phyloP scores from a whole-genome alignment of 1,284 basidiomycete species.

The Sporisorium scitamineum region DNA sequence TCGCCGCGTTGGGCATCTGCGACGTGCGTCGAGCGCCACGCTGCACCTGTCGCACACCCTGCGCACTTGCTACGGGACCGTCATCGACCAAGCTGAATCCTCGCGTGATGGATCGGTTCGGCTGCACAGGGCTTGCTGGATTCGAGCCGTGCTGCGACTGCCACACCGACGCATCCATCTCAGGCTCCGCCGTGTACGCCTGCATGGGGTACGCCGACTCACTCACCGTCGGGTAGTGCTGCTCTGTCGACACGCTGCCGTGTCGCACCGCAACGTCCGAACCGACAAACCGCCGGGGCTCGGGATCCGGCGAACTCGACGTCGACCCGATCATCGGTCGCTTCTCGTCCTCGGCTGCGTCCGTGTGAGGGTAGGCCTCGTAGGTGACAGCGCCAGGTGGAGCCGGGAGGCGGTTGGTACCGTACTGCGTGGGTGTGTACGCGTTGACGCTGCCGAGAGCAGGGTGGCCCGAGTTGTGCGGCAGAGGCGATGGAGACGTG shows the following conservation, averaged over 20 bases:
- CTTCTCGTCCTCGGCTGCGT: constrained; percentile 55
- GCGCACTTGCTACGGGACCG: constrained; percentile 60
- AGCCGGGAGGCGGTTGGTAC: constrained; percentile 16
- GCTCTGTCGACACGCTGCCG: constrained; percentile 57
- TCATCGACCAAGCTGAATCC: constrained; percentile 67
- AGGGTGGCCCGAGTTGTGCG: constrained; percentile 41
- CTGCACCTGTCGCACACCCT: constrained; percentile 62
- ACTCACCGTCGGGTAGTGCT: constrained; percentile 57
- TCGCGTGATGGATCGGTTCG: constrained; percentile 31
- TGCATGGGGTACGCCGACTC: constrained; percentile 54
- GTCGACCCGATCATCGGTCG: constrained; percentile 58
- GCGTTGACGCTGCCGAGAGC: constrained; percentile 26
- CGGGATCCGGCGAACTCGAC: constrained; percentile 55
- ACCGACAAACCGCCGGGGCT: constrained; percentile 24
- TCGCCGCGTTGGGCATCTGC: constrained; percentile 32
- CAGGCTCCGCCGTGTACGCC: constrained; percentile 57
- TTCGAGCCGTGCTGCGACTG: constrained; percentile 15
- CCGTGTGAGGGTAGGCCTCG: constrained; percentile 48
- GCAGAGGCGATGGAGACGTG: constrained; percentile 41
- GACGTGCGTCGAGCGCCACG: constrained; percentile 61
- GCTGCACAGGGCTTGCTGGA: constrained; percentile 15
- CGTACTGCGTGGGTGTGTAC: constrained; percentile 20
- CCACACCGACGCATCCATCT: constrained; percentile 37
- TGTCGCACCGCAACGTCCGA: constrained; percentile 45
- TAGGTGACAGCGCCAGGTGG: constrained; percentile 26